Conservation (phyloP, 2,329 filamentous ascomycete genomes). For the Trichoderma sp. region DNA sequence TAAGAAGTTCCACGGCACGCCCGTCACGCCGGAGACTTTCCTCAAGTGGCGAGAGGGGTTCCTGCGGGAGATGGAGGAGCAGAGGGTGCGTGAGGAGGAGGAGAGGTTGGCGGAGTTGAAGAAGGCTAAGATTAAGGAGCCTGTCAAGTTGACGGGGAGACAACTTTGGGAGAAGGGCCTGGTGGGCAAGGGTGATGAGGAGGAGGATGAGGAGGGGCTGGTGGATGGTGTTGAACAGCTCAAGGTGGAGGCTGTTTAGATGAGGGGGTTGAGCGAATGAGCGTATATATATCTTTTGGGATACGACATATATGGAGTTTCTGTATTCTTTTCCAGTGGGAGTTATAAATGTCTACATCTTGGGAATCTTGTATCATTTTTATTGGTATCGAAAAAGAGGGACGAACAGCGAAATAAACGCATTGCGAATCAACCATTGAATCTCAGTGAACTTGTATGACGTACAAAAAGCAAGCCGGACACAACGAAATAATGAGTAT, state of each 20-base stretch:
- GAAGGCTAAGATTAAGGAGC: conserved; percentile 73
- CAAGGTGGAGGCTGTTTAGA: conserved; percentile 59
- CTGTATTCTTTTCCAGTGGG: background rate
- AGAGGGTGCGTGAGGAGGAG: conserved; percentile 67
- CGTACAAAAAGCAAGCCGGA: background rate
- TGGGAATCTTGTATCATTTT: background rate
- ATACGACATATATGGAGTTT: background rate
- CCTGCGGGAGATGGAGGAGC: conserved; percentile 76
- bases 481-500: background rate
- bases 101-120: conserved; percentile 81
- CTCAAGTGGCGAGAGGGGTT: conserved; percentile 80
- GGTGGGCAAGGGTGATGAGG: conserved; percentile 66
- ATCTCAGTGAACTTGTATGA: background rate
- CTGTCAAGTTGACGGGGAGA: conserved; percentile 69
- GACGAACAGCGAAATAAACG: background rate
- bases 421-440: background rate
- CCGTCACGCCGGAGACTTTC: conserved; percentile 86
- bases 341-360: background rate
- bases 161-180: conserved; percentile 79
- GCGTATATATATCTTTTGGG: conserved; percentile 21
- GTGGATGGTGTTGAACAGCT: conserved; percentile 68
- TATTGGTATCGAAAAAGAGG: background rate
- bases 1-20: conserved; percentile 89
- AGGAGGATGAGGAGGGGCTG: conserved; percentile 63
- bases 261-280: background rate